A percentile compares a stretch with the other conserved stretches of the same genome.
Conservation (phyloP, 768 basidiomycete genomes). For the Lactarius psammicola region DNA sequence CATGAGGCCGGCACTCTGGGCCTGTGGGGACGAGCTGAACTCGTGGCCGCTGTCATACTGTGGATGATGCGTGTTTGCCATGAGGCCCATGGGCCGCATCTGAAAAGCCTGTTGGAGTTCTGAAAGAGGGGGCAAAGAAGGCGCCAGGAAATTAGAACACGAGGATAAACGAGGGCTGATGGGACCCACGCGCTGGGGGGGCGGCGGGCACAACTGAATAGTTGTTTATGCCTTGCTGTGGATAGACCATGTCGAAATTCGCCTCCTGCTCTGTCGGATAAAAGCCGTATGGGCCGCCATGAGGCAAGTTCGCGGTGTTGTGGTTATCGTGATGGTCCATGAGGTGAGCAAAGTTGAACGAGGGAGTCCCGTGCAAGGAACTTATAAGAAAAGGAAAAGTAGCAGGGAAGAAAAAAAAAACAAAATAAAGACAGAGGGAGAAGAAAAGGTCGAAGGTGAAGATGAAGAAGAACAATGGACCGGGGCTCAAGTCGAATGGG, state of each 20-base stretch:
- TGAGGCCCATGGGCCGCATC: constrained; percentile 57
- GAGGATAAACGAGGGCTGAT: constrained; percentile 43
- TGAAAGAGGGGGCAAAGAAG: constrained; percentile 46
- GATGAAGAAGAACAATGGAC: not conserved
- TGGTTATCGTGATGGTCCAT: constrained; percentile 36
- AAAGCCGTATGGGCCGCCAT: constrained; percentile 38
- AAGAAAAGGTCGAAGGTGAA: constrained; percentile 35
- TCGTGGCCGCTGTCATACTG: constrained; percentile 48
- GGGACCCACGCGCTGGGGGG: constrained; percentile 71
- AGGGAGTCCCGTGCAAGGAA: constrained; percentile 28
- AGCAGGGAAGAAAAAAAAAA: constrained; percentile 37
- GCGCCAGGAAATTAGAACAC: constrained; percentile 60
- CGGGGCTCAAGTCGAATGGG: constrained; percentile 9
- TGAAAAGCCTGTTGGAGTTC: constrained; percentile 67
- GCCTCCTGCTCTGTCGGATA: constrained; percentile 38
- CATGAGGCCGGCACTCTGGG: constrained; percentile 27
- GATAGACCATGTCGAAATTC: constrained; percentile 36
- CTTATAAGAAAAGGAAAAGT: constrained; percentile 29
- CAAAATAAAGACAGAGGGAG: constrained; percentile 35
- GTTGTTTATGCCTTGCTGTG: constrained; percentile 48
- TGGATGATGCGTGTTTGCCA: constrained; percentile 68
- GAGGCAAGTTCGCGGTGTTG: constrained; percentile 30
- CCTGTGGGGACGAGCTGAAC: constrained; percentile 43
- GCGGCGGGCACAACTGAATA: constrained; percentile 56
- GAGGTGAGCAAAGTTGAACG: constrained; percentile 30